Evolutionary conservation across 2,329 filamentous ascomycete species (phyloP), one percentile per base, ranked within the genome.

Genomic region (Colletotrichum horii): DNA sequence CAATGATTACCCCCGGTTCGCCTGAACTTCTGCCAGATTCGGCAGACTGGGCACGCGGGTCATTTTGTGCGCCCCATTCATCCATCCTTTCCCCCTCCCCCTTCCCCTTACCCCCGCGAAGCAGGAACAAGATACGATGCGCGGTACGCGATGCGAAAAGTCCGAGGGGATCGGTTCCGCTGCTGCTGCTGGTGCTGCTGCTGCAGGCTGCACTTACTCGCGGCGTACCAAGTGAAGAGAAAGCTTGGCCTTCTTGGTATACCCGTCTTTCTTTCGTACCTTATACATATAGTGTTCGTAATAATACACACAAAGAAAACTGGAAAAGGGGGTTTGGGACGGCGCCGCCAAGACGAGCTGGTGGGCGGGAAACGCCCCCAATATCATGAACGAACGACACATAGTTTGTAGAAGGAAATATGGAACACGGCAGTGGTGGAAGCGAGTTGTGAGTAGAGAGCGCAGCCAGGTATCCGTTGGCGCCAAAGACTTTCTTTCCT

Each of bases 41-140:
- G 34, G 66, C 28, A 98, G 94, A 77, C 96, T 96, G 60, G 95
- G 98, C 79, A 96, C 96, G 83, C 93, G 91, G 80, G 96, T 92
- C 89, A 96, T 94, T 98, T 32, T n/a, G 38, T n/a, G 38, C 38
- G 38, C 38, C 38, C 38, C 38, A 43, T 43, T n/a, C 38, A 43
- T 43, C 38, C 38, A 28, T 95, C 79, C 95, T 43, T 3, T 89
- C 88, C 69, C 89, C 89, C 12, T 22, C 19, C 36, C 3, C 8
- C 36, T 19, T 43, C 16, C 36, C 36, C 15, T 19, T 38, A n/a
- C 38, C 38, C 38, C 38, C 16, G 38, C 38, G 38, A 43, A 43
- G 38, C 38, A 43, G 38, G 19, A 43, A 43, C 38, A 19, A n/a
- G 38, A 43, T 43, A 43, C 38, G 19, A n/a, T 9, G 19, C 38